Evolutionary conservation across 768 basidiomycete species (phyloP).

Genomic region (Lentinula detonsa): DNA sequence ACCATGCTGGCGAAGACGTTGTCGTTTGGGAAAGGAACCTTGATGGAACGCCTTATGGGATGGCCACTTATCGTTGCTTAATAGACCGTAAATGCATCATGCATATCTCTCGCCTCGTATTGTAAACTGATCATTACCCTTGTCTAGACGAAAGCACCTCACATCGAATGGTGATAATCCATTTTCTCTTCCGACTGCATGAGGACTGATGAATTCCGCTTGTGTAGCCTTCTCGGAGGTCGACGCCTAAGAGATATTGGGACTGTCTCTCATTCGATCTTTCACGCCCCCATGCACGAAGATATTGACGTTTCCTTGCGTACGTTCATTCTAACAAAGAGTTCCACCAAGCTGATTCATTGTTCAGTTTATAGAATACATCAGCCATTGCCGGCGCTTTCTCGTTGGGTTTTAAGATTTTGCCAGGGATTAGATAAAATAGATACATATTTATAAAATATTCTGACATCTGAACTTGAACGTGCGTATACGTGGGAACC

Average conservation of each 20-base stretch:
- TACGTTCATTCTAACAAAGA: background rate
- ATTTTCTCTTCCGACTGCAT: background rate
- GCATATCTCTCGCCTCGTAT: background rate
- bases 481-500: too few species aligned
- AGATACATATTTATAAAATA: too few species aligned
- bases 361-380: too few species aligned
- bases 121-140: background rate
- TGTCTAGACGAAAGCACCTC: background rate
- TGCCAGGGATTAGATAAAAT: background rate
- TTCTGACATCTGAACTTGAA: too few species aligned
- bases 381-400: background rate
- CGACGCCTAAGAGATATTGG: background rate
- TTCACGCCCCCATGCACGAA: background rate
- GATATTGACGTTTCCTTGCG: background rate
- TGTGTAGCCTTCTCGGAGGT: background rate
- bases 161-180: background rate
- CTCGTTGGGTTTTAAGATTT: background rate
- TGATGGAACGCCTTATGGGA: background rate
- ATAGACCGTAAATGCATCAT: background rate
- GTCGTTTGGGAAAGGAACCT: background rate
- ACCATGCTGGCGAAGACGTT: background rate
- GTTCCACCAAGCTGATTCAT: too few species aligned
- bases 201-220: background rate
- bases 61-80: background rate
- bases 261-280: background rate